Conservation (phyloP, 1,284 basidiomycete genomes). For the Mycena sp. region DNA sequence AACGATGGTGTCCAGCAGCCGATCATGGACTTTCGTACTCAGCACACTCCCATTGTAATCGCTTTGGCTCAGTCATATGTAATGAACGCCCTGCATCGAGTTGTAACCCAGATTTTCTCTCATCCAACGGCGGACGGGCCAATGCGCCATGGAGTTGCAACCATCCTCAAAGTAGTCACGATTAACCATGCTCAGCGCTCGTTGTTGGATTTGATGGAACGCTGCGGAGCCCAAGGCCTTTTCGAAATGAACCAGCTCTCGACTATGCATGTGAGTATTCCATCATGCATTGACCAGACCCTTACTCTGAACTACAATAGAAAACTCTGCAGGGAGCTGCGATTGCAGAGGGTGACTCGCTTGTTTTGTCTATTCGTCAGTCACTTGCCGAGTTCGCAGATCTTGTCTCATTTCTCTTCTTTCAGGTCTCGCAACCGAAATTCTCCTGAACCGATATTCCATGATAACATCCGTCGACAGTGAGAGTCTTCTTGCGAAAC, state of each 20-base stretch:
- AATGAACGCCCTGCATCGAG: constrained; percentile 41
- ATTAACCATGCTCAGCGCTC: constrained; percentile 40
- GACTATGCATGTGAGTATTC: constrained; percentile 11
- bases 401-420: background rate
- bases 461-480: constrained; percentile 28
- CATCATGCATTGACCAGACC: background rate
- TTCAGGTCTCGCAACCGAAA: constrained; percentile 36
- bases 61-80: constrained; percentile 48
- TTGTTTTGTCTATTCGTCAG: constrained; percentile 50
- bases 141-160: constrained; percentile 47
- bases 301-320: constrained; percentile 29
- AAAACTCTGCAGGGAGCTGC: constrained; percentile 46
- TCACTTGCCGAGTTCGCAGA: background rate
- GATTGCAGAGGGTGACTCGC: constrained; percentile 53
- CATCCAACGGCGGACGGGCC: constrained; percentile 38
- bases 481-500: constrained; percentile 34
- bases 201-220: constrained; percentile 44
- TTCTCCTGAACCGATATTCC: constrained; percentile 33
- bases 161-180: constrained; percentile 46
- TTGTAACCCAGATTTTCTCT: constrained; percentile 38
- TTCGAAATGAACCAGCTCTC: constrained; percentile 47
- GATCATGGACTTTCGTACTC: constrained; percentile 53
- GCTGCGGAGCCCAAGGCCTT: constrained; percentile 55
- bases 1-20: constrained; percentile 20
- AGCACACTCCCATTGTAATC: constrained; percentile 50